Conservation (phyloP, 169 alveolate species). For the Eimeria maxima region DNA sequence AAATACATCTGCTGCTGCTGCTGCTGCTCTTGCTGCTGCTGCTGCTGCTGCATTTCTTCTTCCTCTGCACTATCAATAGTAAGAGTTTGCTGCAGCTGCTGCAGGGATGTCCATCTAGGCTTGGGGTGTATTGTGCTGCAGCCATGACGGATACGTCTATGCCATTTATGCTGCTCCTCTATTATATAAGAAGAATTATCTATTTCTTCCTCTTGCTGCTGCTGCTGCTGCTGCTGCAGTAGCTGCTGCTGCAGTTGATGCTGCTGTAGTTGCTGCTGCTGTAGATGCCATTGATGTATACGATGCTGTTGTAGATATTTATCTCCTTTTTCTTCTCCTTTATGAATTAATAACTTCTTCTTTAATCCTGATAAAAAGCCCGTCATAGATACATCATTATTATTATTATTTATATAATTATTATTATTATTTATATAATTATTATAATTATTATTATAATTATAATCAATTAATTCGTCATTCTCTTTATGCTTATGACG, state of each 20-base stretch:
- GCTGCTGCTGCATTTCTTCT: neutral
- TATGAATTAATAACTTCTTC: neutral
- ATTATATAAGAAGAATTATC: neutral
- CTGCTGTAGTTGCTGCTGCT: constrained; percentile 1
- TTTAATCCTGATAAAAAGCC: constrained; percentile 38
- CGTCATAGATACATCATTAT: neutral
- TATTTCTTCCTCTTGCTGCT: neutral
- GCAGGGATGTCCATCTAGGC: constrained; percentile 18
- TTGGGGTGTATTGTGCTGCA: neutral
- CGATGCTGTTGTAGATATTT: neutral
- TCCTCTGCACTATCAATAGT: constrained; percentile 30
- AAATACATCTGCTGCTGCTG: too few relatives aligned
- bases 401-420: too few relatives aligned
- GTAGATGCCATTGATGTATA: neutral
- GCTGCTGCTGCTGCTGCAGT: constrained; percentile 1
- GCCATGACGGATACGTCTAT: neutral
- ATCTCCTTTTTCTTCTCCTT: neutral
- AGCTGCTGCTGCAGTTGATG: neutral
- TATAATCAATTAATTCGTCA: neutral
- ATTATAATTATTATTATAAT: too few relatives aligned
- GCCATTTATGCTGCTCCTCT: constrained; percentile 38
- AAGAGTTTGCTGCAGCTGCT: constrained; percentile 19
- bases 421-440: too few relatives aligned
- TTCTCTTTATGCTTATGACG: neutral
- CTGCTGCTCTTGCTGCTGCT: constrained; percentile 23